A percentile compares a stretch with the other conserved stretches of the same genome.
Evolutionary conservation across 1,284 basidiomycete species (phyloP).

Genomic region (Microbotryomycetes sp.): DNA sequence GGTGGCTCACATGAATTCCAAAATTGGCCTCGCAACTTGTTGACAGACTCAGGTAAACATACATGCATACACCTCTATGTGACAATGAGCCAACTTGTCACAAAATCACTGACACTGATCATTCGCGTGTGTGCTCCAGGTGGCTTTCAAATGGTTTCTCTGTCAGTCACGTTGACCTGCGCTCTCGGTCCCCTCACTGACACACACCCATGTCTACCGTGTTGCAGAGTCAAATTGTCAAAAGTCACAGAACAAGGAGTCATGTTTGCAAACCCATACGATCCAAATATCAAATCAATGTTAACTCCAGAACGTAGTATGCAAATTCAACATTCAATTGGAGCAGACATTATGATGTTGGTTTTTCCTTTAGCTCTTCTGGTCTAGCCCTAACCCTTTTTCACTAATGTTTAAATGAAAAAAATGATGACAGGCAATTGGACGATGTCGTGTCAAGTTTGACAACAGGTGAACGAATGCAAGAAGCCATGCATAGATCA

Average conservation of each 20-base stretch:
- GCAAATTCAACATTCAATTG: conserved; percentile 64
- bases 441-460: conserved; percentile 60
- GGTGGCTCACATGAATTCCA: conserved; percentile 79
- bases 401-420: neutral
- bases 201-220: neutral
- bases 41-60: conserved; percentile 50
- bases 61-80: neutral
- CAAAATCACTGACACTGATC: too few relatives aligned
- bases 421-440: conserved; percentile 49
- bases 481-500: conserved; percentile 57
- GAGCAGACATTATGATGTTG: conserved; percentile 78
- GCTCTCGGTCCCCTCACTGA: neutral
- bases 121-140: too few relatives aligned
- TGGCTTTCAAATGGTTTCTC: conserved; percentile 64
- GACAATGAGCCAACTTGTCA: too few relatives aligned
- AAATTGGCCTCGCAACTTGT: conserved; percentile 70
- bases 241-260: conserved; percentile 79
- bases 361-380: neutral
- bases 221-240: conserved; percentile 48
- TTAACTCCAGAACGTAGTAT: conserved; percentile 69
- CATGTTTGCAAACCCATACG: conserved; percentile 70
- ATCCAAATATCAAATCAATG: conserved; percentile 14
- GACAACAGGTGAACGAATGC: conserved; percentile 52
- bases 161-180: conserved; percentile 44
- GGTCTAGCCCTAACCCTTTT: neutral